These are phyloP conservation scores for Saturnispora dispora DNA, from an alignment of 805 yeast genomes.

Conservation along the genomic window DNA sequence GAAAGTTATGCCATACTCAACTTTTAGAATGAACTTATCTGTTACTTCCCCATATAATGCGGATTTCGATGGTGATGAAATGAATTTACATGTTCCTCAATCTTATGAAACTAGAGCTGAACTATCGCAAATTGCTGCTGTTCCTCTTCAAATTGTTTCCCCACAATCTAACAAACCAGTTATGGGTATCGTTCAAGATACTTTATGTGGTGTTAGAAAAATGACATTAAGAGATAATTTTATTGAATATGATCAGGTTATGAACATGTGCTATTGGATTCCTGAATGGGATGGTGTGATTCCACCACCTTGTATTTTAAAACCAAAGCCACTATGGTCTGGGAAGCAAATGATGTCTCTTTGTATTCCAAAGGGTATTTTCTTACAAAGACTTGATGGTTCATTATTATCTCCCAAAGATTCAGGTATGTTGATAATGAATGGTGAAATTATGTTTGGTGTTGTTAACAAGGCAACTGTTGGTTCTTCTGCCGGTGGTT, in stretches of 20 bases:
- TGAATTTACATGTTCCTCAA: conserved; percentile 98
- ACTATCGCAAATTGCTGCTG: conserved; percentile 89
- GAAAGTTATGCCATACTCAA: conserved; percentile 96
- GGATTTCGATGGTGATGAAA: conserved; percentile 98
- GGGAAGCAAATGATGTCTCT: conserved; percentile 91
- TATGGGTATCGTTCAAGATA: conserved; percentile 99
- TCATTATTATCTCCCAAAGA: conserved; percentile 81
- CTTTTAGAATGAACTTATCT: conserved; percentile 91
- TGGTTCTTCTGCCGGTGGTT: conserved; percentile 97
- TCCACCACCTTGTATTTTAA: conserved; percentile 88
- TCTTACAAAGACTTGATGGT: conserved; percentile 88
- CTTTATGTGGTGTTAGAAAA: conserved; percentile 93
- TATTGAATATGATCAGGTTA: conserved; percentile 84
- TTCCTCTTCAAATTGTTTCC: conserved; percentile 93
- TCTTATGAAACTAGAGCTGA: conserved; percentile 99
- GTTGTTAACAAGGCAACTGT: conserved; percentile 97
- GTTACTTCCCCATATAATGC: conserved; percentile 99
- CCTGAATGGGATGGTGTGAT: conserved; percentile 98
- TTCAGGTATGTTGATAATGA: conserved; percentile 88
- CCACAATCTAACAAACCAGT: conserved; percentile 99
- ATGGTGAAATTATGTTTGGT: conserved; percentile 96
- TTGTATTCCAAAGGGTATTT: conserved; percentile 94
- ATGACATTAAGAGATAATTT: conserved; percentile 87
- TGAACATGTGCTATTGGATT: conserved; percentile 96
- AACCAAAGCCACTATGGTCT: conserved; percentile 95